Evolutionary conservation across 805 yeast genomes (phyloP).

Genomic region (Peterozyma xylosa): DNA sequence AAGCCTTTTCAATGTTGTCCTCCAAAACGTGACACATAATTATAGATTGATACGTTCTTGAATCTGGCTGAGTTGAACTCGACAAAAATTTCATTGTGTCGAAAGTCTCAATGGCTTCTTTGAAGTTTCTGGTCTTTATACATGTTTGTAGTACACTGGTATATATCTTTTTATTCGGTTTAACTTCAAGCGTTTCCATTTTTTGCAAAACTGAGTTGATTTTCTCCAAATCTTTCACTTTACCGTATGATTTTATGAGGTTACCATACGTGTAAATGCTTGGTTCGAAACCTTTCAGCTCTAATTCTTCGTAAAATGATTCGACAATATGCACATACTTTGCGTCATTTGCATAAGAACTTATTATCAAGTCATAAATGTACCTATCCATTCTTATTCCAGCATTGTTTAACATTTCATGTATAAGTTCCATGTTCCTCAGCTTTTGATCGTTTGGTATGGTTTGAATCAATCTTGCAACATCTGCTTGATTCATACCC

Average conservation of each 20-base stretch:
- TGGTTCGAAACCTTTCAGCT: constrained; percentile 18
- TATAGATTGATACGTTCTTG: constrained; percentile 62
- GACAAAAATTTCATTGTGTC: constrained; percentile 82
- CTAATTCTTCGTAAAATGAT: constrained; percentile 20
- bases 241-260: constrained; percentile 38
- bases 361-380: constrained; percentile 29
- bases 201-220: constrained; percentile 29
- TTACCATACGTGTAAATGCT: constrained; percentile 34
- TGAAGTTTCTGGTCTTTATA: constrained; percentile 39
- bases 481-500: constrained; percentile 24
- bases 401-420: constrained; percentile 28
- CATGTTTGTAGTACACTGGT: constrained; percentile 56
- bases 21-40: constrained; percentile 57
- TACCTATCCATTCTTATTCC: constrained; percentile 21
- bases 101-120: constrained; percentile 66
- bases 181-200: constrained; percentile 28
- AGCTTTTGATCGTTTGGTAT: constrained; percentile 34
- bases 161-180: constrained; percentile 39
- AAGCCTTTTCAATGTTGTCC: constrained; percentile 61
- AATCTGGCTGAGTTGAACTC: constrained; percentile 55
- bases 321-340: constrained; percentile 24
- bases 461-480: constrained; percentile 25
- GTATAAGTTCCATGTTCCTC: constrained; percentile 25
- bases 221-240: constrained; percentile 25
- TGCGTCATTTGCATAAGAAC: constrained; percentile 18